phyloP scores from a whole-genome alignment of 768 basidiomycete genomes.

The Leucogyrophana mollusca region DNA sequence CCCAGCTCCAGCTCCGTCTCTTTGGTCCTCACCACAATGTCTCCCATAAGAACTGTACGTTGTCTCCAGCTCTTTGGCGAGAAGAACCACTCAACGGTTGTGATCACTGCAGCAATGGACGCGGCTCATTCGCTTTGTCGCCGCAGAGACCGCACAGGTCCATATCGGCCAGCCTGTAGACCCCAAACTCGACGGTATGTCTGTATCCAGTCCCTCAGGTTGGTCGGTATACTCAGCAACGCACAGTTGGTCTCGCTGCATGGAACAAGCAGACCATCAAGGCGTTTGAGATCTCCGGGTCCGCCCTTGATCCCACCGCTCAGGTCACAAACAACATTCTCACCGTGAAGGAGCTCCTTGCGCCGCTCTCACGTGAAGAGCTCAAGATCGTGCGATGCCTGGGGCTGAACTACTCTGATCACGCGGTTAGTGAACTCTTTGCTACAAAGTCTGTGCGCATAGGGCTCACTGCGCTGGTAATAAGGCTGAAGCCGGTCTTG shows the following conservation, averaged over 20 bases:
- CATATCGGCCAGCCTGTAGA: constrained; percentile 81
- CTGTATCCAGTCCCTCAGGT: neutral
- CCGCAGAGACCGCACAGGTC: constrained; percentile 67
- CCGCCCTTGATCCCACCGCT: constrained; percentile 63
- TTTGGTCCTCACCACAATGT: constrained; percentile 37
- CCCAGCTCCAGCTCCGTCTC: constrained; percentile 5
- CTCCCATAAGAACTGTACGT: constrained; percentile 26
- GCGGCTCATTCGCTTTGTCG: constrained; percentile 80
- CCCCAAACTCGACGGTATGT: constrained; percentile 58
- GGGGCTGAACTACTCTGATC: constrained; percentile 82
- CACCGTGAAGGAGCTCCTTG: constrained; percentile 69
- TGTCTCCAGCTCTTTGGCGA: neutral
- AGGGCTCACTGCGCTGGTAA: too few species aligned
- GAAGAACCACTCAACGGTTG: too few species aligned
- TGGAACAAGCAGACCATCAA: constrained; percentile 54
- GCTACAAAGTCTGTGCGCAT: too few species aligned
- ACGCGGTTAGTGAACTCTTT: constrained; percentile 52
- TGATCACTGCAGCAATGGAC: constrained; percentile 59
- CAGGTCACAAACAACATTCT: constrained; percentile 61
- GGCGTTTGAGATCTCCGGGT: constrained; percentile 71
- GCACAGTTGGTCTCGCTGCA: constrained; percentile 58
- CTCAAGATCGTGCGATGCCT: constrained; percentile 73
- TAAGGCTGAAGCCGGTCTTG: constrained; percentile 68
- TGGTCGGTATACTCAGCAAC: neutral
- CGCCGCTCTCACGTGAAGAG: constrained; percentile 66